Evolutionary conservation across 257 asterid genomes (phyloP).

Genomic region (Craterostigma plantagineum): DNA sequence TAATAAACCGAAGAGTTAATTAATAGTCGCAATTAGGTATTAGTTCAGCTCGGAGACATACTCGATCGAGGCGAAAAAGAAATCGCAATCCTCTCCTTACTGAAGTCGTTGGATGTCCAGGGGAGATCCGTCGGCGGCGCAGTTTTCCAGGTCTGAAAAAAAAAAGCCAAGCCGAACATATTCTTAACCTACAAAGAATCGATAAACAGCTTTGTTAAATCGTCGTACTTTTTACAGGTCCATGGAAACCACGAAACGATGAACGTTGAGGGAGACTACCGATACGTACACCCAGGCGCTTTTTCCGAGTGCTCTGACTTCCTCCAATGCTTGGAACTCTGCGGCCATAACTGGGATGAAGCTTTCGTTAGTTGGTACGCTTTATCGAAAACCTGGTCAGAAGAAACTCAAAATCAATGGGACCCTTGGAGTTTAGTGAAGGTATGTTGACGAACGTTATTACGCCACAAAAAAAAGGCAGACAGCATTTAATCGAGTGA

Average conservation of each 20-base stretch:
- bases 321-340: slow-evolving; percentile 58
- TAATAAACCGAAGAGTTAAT: no score
- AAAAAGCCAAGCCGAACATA: slow-evolving; percentile 1
- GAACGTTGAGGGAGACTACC: slow-evolving; percentile 87
- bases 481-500: slow-evolving; percentile 9
- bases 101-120: slow-evolving; percentile 61
- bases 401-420: slow-evolving; percentile 38
- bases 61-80: slow-evolving; percentile 95
- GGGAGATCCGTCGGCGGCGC: slow-evolving; percentile 93
- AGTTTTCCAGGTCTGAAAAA: slow-evolving; percentile 70
- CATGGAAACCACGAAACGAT: slow-evolving; percentile 96
- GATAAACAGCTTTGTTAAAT: neutral
- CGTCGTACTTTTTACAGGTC: slow-evolving; percentile 27
- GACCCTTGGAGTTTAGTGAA: slow-evolving; percentile 68
- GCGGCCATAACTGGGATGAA: slow-evolving; percentile 67
- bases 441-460: slow-evolving; percentile 25
- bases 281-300: slow-evolving; percentile 71
- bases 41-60: slow-evolving; percentile 89
- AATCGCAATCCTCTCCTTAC: slow-evolving; percentile 74
- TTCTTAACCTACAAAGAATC: neutral
- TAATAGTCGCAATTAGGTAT: slow-evolving; percentile 28
- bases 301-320: slow-evolving; percentile 70
- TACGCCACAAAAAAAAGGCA: neutral
- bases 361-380: slow-evolving; percentile 66
- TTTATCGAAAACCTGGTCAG: slow-evolving; percentile 41